A percentile compares a stretch with the other conserved stretches of the same genome.
Conservation (phyloP, 768 basidiomycete species). For the Agaricus blazei region DNA sequence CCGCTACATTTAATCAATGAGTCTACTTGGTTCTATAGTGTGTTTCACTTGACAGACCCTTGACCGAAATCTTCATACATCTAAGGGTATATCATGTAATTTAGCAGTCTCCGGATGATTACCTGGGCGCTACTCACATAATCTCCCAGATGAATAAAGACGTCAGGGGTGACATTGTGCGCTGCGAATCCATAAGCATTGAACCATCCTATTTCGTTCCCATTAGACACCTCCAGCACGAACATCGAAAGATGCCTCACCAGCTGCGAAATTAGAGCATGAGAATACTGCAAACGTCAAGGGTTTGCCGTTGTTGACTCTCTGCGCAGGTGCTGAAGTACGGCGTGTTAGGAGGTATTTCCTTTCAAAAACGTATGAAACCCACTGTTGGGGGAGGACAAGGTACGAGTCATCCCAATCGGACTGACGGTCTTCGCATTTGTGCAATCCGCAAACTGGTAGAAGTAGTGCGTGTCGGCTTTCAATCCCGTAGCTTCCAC, state of each 20-base stretch:
- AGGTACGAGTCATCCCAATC: constrained; percentile 47
- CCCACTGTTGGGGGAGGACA: constrained; percentile 41
- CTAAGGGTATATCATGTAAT: constrained; percentile 16
- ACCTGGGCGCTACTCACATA: constrained; percentile 34
- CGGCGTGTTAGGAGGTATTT: constrained; percentile 13
- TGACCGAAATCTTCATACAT: constrained; percentile 45
- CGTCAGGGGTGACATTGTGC: constrained; percentile 44
- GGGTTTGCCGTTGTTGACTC: constrained; percentile 47
- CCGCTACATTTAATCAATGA: constrained; percentile 14
- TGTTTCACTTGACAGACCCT: constrained; percentile 14
- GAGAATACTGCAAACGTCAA: constrained; percentile 53
- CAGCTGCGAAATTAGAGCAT: constrained; percentile 49
- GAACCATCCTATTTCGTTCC: constrained; percentile 39
- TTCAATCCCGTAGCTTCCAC: constrained; percentile 47
- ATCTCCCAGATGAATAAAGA: constrained; percentile 56
- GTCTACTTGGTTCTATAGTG: background rate
- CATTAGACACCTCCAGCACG: background rate
- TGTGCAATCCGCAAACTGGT: constrained; percentile 50
- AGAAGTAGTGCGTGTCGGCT: constrained; percentile 52
- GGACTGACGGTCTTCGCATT: constrained; percentile 37
- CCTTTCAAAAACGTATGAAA: background rate
- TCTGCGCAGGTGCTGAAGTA: constrained; percentile 34
- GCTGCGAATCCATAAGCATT: constrained; percentile 57
- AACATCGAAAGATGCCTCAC: constrained; percentile 17
- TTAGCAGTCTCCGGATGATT: background rate